These are phyloP conservation scores for Centella asiatica DNA, from an alignment of 129 eudicot species.

Conservation along the genomic window DNA sequence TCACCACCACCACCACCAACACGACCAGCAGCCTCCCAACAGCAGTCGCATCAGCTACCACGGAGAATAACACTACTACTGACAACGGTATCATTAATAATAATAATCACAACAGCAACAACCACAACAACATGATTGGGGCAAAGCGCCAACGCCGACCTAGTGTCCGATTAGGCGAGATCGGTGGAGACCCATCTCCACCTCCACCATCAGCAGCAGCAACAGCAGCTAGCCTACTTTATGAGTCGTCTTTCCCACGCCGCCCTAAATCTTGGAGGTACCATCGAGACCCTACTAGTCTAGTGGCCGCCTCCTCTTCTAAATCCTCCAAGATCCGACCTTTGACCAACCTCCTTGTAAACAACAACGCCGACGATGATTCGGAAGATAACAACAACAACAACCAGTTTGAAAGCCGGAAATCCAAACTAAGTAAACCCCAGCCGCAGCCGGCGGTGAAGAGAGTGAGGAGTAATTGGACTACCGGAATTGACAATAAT, in stretches of 20 bases:
- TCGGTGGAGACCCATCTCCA: slow-evolving; percentile 5
- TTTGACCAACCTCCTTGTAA: neutral
- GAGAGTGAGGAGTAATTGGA: neutral
- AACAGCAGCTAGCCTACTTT: neutral
- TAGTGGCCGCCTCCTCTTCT: neutral
- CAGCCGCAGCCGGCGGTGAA: too few species aligned
- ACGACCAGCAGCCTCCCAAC: neutral
- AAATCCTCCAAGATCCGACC: slow-evolving; percentile 8
- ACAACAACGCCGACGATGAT: neutral
- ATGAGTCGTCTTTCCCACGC: neutral
- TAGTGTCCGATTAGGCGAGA: slow-evolving; percentile 27
- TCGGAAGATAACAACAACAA: neutral
- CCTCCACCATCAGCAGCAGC: too few species aligned
- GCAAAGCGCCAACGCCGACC: slow-evolving; percentile 26
- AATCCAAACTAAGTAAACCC: slow-evolving; percentile 2
- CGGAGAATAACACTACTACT: neutral
- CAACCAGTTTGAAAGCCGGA: slow-evolving; percentile 13
- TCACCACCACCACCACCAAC: neutral
- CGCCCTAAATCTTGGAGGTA: slow-evolving; percentile 1
- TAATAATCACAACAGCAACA: neutral
- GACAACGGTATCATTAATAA: neutral
- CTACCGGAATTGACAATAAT: neutral
- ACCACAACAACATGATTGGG: neutral
- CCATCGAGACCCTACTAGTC: neutral
- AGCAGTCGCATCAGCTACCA: neutral